Evolutionary conservation across 2,329 filamentous ascomycete species (phyloP).

Genomic region (Graphiopsis chlorocephala): DNA sequence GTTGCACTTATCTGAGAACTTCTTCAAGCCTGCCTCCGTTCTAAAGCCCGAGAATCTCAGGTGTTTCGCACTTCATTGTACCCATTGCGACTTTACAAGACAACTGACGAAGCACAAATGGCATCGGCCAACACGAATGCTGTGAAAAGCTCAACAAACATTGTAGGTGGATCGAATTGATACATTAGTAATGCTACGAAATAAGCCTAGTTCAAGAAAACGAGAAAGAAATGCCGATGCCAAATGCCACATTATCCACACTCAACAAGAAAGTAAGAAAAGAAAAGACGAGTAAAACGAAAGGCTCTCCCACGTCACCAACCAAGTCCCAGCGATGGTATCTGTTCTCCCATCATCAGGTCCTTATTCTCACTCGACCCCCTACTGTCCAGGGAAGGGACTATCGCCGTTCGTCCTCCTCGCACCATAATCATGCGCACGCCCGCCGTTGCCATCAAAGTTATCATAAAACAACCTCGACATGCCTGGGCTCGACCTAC

Average conservation of each 20-base stretch:
- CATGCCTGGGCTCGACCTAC: slow-evolving; percentile 30
- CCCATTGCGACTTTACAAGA: too few relatives aligned
- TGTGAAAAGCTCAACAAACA: neutral
- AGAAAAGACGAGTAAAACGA: neutral
- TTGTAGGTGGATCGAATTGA: neutral
- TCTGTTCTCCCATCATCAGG: neutral
- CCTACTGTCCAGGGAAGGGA: neutral
- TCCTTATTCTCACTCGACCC: neutral
- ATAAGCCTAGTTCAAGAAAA: neutral
- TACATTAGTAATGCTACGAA: neutral
- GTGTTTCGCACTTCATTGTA: too few relatives aligned
- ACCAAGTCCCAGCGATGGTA: neutral
- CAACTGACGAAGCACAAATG: neutral
- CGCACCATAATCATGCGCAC: slow-evolving; percentile 33
- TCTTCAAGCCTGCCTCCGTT: too few relatives aligned
- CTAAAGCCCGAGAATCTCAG: too few relatives aligned
- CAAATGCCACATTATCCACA: neutral
- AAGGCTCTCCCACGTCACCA: neutral
- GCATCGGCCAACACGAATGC: neutral
- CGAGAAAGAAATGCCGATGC: neutral
- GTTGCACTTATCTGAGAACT: too few relatives aligned
- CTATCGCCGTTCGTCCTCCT: slow-evolving; percentile 26
- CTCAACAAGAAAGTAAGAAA: neutral
- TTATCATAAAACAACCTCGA: slow-evolving; percentile 36
- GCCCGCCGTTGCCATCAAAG: slow-evolving; percentile 31